phyloP scores from a whole-genome alignment of 2,329 filamentous ascomycete species.

The Pseudogymnoascus sp. region DNA sequence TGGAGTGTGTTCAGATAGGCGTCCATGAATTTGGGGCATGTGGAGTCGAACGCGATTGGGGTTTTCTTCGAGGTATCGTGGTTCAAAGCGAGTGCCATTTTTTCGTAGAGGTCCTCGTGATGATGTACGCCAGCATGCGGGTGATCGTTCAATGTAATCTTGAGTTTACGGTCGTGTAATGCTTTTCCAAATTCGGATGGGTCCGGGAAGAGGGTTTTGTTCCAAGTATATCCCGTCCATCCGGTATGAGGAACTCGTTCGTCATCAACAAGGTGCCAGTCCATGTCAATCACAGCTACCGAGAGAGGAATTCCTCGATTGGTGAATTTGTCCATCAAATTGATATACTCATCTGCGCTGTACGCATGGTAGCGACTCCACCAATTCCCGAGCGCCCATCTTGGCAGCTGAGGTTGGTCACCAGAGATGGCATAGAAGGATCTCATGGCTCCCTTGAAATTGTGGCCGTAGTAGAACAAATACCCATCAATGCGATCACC shows the following conservation, averaged over 20 bases:
- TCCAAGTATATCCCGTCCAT: conserved; percentile 59
- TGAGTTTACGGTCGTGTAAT: conserved; percentile 46
- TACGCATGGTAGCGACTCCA: conserved; percentile 60
- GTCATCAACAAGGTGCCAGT: conserved; percentile 54
- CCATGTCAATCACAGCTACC: conserved; percentile 59
- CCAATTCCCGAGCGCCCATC: conserved; percentile 58
- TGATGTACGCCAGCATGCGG: conserved; percentile 48
- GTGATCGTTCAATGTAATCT: conserved; percentile 54
- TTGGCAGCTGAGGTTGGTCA: conserved; percentile 47
- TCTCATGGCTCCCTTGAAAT: conserved; percentile 48
- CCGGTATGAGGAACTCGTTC: conserved; percentile 41
- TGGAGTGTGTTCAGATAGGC: conserved; percentile 55
- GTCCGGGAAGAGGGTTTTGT: conserved; percentile 50
- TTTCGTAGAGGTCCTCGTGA: conserved; percentile 50
- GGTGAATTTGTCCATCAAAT: conserved; percentile 50
- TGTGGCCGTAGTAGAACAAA: conserved; percentile 52
- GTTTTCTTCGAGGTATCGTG: conserved; percentile 44
- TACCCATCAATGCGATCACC: conserved; percentile 51
- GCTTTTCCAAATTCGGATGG: conserved; percentile 45
- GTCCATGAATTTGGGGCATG: conserved; percentile 46
- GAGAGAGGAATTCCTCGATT: conserved; percentile 47
- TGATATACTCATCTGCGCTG: conserved; percentile 47
- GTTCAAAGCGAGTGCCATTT: conserved; percentile 45
- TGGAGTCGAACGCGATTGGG: conserved; percentile 51
- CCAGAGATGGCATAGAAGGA: conserved; percentile 51